These are phyloP conservation scores for Coemansia furcata DNA, from an alignment of 192 early-diverging fungal genomes.

Conservation along the genomic window DNA sequence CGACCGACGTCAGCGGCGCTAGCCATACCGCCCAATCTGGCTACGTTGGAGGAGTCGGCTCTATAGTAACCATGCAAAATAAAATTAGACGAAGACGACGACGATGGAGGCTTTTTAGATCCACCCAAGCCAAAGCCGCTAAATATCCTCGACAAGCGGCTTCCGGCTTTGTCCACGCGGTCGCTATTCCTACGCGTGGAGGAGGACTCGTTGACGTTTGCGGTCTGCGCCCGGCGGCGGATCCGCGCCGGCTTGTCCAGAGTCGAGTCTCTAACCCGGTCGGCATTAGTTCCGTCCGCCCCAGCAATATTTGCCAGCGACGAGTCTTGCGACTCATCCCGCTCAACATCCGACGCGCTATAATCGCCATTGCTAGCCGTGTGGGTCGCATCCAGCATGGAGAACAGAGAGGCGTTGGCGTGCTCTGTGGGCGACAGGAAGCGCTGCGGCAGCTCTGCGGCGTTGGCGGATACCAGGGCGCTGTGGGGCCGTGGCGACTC, in stretches of 20 bases:
- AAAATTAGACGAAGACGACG: background rate
- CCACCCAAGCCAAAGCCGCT: conserved; percentile 19
- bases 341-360: background rate
- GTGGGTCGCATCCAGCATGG: conserved; percentile 24
- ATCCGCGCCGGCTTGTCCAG: conserved; percentile 23
- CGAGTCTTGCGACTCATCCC: background rate
- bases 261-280: background rate
- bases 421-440: conserved; percentile 28
- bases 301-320: background rate
- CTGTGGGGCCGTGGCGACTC: background rate
- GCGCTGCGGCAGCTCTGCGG: background rate
- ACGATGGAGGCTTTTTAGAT: background rate
- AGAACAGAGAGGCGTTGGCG: conserved; percentile 33
- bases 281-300: background rate
- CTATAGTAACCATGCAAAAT: background rate
- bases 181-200: background rate
- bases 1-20: conserved; percentile 12
- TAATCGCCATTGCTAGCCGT: background rate
- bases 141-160: conserved; percentile 18
- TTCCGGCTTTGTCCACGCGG: background rate
- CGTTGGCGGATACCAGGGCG: background rate
- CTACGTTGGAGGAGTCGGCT: background rate
- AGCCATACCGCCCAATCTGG: conserved; percentile 1
- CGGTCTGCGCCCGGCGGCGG: conserved; percentile 30
- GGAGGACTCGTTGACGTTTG: background rate